Conservation (phyloP, 192 early-diverging fungal genomes). For the Podila epigama region DNA sequence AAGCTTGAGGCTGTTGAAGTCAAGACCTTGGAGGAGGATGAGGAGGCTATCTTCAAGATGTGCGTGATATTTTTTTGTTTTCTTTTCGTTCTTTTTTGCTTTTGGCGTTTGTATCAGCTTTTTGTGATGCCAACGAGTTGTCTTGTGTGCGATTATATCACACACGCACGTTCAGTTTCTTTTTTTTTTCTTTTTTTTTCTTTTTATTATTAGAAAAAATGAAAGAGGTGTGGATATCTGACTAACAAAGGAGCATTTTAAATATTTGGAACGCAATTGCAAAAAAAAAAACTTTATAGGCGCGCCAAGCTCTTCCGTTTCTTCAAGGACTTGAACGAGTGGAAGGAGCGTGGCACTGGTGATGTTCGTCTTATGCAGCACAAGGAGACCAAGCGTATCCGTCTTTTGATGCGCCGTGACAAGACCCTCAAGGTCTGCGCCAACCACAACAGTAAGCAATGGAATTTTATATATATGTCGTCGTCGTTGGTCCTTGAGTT, state of each 20-base stretch:
- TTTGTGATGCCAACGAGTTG: background rate
- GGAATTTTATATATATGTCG: background rate
- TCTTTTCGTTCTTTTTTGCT: background rate
- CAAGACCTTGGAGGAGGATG: constrained; percentile 97
- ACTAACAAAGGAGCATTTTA: too few species aligned
- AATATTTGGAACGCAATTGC: too few species aligned
- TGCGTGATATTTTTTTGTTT: constrained; percentile 35
- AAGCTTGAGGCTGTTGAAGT: constrained; percentile 91
- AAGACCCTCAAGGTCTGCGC: constrained; percentile 99
- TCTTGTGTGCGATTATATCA: too few species aligned
- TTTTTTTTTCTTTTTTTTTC: background rate
- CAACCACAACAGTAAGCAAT: constrained; percentile 84
- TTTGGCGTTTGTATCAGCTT: background rate
- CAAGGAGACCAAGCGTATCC: constrained; percentile 87
- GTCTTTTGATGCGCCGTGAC: constrained; percentile 98
- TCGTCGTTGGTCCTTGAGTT: too few species aligned
- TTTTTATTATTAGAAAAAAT: constrained; percentile 5
- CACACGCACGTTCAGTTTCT: too few species aligned
- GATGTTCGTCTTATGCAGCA: constrained; percentile 97
- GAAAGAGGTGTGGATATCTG: background rate
- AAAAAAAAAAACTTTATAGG: too few species aligned
- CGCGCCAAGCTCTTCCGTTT: constrained; percentile 98
- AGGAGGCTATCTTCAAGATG: constrained; percentile 91
- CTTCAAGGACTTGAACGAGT: constrained; percentile 89
- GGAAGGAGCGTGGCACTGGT: constrained; percentile 99